These are phyloP conservation scores for Trichoderma gracile DNA, from an alignment of 2,329 filamentous ascomycete genomes.

Conservation along the genomic window DNA sequence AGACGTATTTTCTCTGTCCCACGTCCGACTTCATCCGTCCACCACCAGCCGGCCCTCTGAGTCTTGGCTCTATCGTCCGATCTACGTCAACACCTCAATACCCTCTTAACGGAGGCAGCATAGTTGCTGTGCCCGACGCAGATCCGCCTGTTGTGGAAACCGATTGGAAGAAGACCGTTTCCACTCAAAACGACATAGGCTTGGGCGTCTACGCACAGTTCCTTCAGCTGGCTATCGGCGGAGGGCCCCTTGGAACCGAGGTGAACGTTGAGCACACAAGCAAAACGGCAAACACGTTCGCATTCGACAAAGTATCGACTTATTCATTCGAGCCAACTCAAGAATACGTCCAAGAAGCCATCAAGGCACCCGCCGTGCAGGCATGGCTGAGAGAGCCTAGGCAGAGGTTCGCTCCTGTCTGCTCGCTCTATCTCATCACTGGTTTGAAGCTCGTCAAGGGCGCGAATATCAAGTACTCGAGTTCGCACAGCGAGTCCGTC, in stretches of 20 bases:
- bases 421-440: conserved; percentile 15
- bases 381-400: background rate
- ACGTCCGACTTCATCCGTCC: conserved; percentile 8
- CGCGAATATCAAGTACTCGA: background rate
- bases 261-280: background rate
- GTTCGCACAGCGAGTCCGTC: background rate
- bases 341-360: conserved; percentile 3
- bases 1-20: conserved; percentile 15
- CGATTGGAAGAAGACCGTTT: conserved; percentile 5
- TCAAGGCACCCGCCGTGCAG: conserved; percentile 9
- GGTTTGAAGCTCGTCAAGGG: conserved; percentile 13
- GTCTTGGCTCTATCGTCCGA: background rate
- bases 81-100: background rate
- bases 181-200: background rate
- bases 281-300: background rate
- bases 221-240: background rate
- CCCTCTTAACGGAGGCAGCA: background rate
- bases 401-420: background rate
- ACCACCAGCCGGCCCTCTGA: background rate
- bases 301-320: conserved; percentile 9
- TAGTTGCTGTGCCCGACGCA: background rate
- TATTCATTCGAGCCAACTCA: background rate
- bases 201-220: conserved; percentile 6
- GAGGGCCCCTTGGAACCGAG: background rate
- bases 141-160: background rate